These are phyloP conservation scores for Torulaspora quercuum DNA, from an alignment of 805 yeast species.

Conservation along the genomic window DNA sequence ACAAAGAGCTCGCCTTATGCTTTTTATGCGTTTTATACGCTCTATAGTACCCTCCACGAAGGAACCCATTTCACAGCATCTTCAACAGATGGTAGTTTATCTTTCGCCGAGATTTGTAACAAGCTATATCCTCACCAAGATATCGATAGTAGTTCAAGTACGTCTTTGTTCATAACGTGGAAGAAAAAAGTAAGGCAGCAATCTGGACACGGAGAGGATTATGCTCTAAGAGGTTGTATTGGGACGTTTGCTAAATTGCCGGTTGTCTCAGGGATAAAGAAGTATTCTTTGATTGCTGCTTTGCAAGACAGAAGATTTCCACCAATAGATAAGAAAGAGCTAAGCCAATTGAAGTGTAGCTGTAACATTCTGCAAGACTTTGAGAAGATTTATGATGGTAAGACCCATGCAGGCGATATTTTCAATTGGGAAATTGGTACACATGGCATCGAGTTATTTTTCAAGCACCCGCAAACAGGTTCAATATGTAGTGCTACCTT, in stretches of 20 bases:
- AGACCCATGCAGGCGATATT: constrained; percentile 53
- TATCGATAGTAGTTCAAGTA: constrained; percentile 22
- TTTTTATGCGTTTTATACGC: constrained; percentile 34
- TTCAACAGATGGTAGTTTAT: neutral
- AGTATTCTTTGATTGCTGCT: constrained; percentile 67
- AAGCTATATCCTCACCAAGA: constrained; percentile 18
- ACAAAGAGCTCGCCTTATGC: constrained; percentile 31
- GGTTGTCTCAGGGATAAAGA: constrained; percentile 54
- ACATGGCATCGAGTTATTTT: constrained; percentile 71
- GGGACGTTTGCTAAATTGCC: constrained; percentile 72
- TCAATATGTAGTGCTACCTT: constrained; percentile 67
- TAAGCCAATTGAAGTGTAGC: constrained; percentile 45
- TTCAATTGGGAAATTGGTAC: constrained; percentile 76
- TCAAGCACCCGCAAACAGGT: constrained; percentile 39
- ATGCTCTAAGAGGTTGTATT: constrained; percentile 77
- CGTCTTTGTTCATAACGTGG: constrained; percentile 90
- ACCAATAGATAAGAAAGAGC: constrained; percentile 57
- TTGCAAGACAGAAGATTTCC: constrained; percentile 73
- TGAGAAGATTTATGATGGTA: constrained; percentile 34
- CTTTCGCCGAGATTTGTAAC: constrained; percentile 19
- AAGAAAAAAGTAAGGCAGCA: constrained; percentile 39
- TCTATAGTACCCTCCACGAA: constrained; percentile 23
- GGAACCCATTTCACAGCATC: constrained; percentile 3
- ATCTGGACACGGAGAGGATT: constrained; percentile 11
- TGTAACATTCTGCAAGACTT: constrained; percentile 41